A percentile compares a stretch with the other conserved stretches of the same genome.
phyloP scores from a whole-genome alignment of 169 alveolate species.

The Miamiensis avidus region DNA sequence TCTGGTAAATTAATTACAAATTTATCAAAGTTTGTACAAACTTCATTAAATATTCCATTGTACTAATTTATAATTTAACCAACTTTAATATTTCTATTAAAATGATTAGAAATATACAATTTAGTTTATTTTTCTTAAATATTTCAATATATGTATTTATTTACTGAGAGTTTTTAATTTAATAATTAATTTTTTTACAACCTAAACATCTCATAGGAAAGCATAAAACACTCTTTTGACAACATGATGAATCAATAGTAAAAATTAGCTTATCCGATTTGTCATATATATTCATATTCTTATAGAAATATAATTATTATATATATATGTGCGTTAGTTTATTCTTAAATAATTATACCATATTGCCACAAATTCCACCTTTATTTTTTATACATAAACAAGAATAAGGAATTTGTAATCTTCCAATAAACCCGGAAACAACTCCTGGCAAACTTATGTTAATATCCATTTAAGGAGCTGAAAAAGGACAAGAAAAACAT shows the following conservation, averaged over 20 bases:
- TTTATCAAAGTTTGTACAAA: neutral
- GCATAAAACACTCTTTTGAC: neutral
- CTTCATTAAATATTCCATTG: neutral
- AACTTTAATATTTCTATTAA: neutral
- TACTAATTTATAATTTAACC: neutral
- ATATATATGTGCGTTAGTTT: no score
- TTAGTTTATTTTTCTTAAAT: no score
- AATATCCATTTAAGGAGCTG: neutral
- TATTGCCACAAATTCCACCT: neutral
- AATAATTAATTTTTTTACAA: neutral
- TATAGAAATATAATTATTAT: no score
- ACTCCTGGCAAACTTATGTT: neutral
- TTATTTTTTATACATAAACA: neutral
- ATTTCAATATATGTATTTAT: no score
- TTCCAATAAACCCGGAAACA: neutral
- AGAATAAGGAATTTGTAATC: neutral
- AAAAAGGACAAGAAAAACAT: neutral
- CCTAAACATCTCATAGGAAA: neutral
- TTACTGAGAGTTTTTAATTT: neutral
- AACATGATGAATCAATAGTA: neutral
- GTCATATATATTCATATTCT: neutral
- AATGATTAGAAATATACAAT: no score
- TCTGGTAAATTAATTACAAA: neutral
- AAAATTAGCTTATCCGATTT: neutral
- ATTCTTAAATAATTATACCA: no score